These are phyloP conservation scores for Linderina pennispora DNA, from an alignment of 192 early-diverging fungal species.

Conservation along the genomic window DNA sequence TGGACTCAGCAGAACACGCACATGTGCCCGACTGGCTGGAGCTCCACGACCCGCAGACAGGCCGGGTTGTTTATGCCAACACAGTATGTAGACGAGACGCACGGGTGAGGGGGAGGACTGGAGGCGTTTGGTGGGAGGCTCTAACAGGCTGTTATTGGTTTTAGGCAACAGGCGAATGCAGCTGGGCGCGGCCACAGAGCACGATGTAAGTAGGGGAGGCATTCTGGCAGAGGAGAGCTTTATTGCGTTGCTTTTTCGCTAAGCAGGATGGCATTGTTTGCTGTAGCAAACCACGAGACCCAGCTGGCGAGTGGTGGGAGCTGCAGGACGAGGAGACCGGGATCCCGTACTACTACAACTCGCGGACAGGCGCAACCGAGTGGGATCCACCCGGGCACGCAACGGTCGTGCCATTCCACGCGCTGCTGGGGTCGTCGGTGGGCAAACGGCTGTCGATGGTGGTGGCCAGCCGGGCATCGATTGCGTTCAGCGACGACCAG, in stretches of 20 bases:
- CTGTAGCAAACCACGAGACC: constrained; percentile 62
- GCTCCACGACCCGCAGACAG: constrained; percentile 62
- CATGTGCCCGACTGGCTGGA: constrained; percentile 53
- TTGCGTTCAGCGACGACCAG: constrained; percentile 36
- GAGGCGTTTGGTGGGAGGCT: no score
- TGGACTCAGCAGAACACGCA: not conserved
- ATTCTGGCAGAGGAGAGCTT: not conserved
- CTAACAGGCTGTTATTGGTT: no score
- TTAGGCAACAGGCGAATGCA: constrained; percentile 79
- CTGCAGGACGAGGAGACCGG: constrained; percentile 79
- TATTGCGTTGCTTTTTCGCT: no score
- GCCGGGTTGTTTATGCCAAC: constrained; percentile 61
- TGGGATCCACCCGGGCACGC: constrained; percentile 76
- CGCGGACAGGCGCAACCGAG: constrained; percentile 76
- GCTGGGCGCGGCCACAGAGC: constrained; percentile 37
- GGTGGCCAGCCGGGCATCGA: constrained; percentile 43
- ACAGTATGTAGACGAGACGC: constrained; percentile 44
- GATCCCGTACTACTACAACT: constrained; percentile 92
- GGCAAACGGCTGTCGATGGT: constrained; percentile 71
- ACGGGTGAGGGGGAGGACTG: no score
- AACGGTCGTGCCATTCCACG: constrained; percentile 65
- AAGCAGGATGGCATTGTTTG: no score
- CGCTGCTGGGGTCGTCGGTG: constrained; percentile 66
- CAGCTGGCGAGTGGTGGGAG: constrained; percentile 95
- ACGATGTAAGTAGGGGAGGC: constrained; percentile 29